A percentile compares a stretch with the other conserved stretches of the same genome.
These are phyloP conservation scores for Crithidia mellificae DNA, from an alignment of 208 protist species.

Conservation along the genomic window DNA sequence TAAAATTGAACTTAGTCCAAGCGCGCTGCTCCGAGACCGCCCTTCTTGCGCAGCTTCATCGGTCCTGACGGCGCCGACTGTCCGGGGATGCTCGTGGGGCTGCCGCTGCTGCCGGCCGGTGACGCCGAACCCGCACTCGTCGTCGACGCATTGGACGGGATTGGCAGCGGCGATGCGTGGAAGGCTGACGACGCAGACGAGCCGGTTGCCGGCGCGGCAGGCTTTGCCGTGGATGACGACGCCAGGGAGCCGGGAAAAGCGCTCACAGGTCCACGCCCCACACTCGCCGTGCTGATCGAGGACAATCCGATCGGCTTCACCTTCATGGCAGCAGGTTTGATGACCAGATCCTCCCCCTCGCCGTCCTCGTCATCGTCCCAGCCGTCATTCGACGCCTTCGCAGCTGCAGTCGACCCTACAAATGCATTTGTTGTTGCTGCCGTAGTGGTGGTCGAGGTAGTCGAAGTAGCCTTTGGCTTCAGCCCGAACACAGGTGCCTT, in stretches of 20 bases:
- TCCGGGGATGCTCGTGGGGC: no score
- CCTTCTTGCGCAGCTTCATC: conserved; percentile 65
- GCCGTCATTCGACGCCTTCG: conserved; percentile 4
- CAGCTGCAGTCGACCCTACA: no score
- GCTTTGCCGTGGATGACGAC: background rate
- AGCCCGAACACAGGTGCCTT: no score
- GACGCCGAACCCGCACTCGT: background rate
- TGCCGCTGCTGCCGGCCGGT: background rate
- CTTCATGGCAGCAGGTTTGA: background rate
- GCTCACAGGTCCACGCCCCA: background rate
- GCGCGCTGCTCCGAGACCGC: conserved; percentile 55
- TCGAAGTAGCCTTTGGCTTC: no score
- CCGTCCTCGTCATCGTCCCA: conserved; percentile 11
- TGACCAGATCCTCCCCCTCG: background rate
- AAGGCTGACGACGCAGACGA: background rate
- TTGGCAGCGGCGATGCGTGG: background rate
- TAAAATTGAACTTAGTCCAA: no score
- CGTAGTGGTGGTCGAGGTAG: no score
- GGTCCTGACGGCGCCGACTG: conserved; percentile 13
- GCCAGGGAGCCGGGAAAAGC: background rate
- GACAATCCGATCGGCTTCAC: background rate
- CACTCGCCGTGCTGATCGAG: background rate
- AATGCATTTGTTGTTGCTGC: no score
- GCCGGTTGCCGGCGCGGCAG: background rate
- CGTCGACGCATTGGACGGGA: conserved; percentile 4